Base-by-base conservation (phyloP, 1,284 basidiomycete genomes). In the Melampsora americana region DNA sequence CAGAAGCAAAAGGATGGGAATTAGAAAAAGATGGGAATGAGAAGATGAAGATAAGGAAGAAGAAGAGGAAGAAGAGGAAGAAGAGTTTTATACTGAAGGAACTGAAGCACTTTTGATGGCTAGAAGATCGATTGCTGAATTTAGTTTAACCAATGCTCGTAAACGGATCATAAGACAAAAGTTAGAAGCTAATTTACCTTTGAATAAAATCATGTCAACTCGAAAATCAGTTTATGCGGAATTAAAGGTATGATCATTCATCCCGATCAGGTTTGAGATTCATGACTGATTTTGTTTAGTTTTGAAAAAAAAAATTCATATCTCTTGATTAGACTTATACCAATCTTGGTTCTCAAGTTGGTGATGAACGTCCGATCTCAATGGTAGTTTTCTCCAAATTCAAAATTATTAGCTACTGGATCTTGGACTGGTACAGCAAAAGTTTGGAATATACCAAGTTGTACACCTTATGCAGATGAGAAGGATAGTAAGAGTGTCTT, bases 41-140 rank as follows among this genome's bases (percentile, higher is more conserved):
- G 42, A 66, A 1, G 77, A 78, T 20, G 79, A 77, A 5, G 80
- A 79, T 5, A 90, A 90, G 50, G 89, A 89, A 46, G 90, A 90
- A 65, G 18, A 78, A 12, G 79, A 91, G 86, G 80, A 85, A 65
- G 88, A 92, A 81, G 50, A 59, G 23, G 73, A 77, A 3, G 95
- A 96, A 82, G 96, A 99, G 82, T 99, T 99, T 85, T 99, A 95
- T 83, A 92, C 95, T 3, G 91, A 92, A 77, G 95, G 95, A 2
- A 88, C 92, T 1, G 85, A 93, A 11, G 91, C 90, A 78, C 87
- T 99, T 68, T 86, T 98, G 59, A 87, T 91, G 80, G 89, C 94
- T 66, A 87, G 96, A 78, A 87, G 90, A 81, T 87, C 86, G 79
- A 89, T 99, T 80, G 95, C 95, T 70, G 90, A 91, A 83, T 97